Evolutionary conservation across 306 rosid genomes (phyloP).

Genomic region (Rosa lucieae): DNA sequence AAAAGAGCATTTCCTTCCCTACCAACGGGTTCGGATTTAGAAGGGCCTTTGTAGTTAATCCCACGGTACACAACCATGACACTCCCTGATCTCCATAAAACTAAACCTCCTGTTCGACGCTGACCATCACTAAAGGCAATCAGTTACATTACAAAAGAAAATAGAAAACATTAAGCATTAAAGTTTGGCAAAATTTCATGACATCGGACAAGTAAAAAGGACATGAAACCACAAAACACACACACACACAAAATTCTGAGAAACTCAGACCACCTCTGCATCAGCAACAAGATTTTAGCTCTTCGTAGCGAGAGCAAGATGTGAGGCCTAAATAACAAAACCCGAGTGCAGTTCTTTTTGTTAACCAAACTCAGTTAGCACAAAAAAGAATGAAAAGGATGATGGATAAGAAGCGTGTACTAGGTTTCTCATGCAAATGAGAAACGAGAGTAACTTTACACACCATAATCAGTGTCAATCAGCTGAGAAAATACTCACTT

Average conservation of each 20-base stretch:
- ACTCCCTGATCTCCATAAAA: conserved; percentile 89
- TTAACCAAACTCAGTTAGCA: too few species aligned
- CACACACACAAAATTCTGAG: not conserved
- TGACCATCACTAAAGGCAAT: conserved; percentile 60
- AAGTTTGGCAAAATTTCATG: not conserved
- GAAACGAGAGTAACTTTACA: not conserved
- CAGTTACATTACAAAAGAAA: conserved; percentile 32
- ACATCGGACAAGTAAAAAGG: not conserved
- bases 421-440: not conserved
- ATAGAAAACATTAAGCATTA: not conserved
- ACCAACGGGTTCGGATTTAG: conserved; percentile 37
- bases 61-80: conserved; percentile 93
- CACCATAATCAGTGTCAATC: not conserved
- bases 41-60: conserved; percentile 61
- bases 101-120: conserved; percentile 89
- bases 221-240: not conserved
- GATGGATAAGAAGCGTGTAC: not conserved
- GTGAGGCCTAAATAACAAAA: too few species aligned
- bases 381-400: not conserved
- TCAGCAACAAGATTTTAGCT: not conserved
- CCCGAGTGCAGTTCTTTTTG: too few species aligned
- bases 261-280: not conserved
- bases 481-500: not conserved
- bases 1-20: conserved; percentile 53
- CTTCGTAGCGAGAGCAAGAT: not conserved